Conservation (phyloP, 768 basidiomycete species). For the Mycena olivaceomarginata region DNA sequence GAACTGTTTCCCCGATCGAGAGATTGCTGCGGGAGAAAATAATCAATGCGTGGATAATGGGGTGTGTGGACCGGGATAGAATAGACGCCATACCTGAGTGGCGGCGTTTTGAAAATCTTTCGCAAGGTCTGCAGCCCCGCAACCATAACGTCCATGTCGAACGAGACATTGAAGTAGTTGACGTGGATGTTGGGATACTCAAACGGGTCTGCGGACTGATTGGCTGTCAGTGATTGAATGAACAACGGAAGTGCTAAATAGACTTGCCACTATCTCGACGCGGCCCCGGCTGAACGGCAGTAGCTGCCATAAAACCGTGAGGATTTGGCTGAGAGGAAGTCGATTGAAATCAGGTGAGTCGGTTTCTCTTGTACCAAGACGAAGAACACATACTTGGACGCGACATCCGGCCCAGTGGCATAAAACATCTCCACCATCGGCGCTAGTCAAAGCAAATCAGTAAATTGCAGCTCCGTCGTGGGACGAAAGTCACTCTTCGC, state of each 20-base stretch:
- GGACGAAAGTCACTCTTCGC: slow-evolving; percentile 22
- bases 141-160: slow-evolving; percentile 69
- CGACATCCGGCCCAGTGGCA: slow-evolving; percentile 48
- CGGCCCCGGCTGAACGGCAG: slow-evolving; percentile 73
- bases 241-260: too few relatives aligned
- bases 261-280: slow-evolving; percentile 49
- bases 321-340: slow-evolving; percentile 50
- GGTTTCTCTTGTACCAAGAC: not conserved
- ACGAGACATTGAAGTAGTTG: slow-evolving; percentile 70
- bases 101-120: slow-evolving; percentile 61
- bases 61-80: too few relatives aligned
- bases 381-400: not conserved
- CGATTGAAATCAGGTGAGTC: not conserved
- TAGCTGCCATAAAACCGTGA: slow-evolving; percentile 70
- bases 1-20: slow-evolving; percentile 63
- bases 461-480: slow-evolving; percentile 1
- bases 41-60: too few relatives aligned
- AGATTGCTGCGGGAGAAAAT: too few relatives aligned
- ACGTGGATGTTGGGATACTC: slow-evolving; percentile 66
- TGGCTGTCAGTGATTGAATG: not conserved
- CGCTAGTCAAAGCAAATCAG: slow-evolving; percentile 49
- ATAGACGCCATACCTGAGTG: slow-evolving; percentile 57
- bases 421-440: slow-evolving; percentile 69
- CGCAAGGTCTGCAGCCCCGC: slow-evolving; percentile 66
- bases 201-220: slow-evolving; percentile 68